Evolutionary conservation across 2,329 filamentous ascomycete genomes (phyloP).

Genomic region (Scorias spongiosa): DNA sequence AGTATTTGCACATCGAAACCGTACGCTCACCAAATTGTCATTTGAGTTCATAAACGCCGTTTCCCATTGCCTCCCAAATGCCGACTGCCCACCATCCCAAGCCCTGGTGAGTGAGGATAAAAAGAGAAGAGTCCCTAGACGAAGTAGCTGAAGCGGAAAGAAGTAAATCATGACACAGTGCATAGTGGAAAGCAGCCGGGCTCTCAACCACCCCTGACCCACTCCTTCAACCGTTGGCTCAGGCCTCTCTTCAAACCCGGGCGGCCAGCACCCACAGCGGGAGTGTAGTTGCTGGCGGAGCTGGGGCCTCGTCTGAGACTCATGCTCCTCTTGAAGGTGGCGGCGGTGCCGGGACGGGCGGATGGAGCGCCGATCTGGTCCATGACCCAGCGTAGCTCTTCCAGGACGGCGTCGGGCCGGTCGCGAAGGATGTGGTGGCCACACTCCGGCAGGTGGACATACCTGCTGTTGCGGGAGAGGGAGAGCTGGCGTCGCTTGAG

Average conservation of each 20-base stretch:
- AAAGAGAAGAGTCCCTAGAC: too few species aligned
- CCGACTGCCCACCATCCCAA: too few species aligned
- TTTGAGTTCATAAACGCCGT: too few species aligned
- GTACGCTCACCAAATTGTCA: too few species aligned
- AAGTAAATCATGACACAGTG: too few species aligned
- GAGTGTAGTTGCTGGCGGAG: neutral
- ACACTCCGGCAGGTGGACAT: slow-evolving; percentile 18
- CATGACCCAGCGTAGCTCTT: slow-evolving; percentile 22
- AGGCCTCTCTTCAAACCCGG: neutral
- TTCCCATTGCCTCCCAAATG: too few species aligned
- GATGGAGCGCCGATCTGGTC: neutral
- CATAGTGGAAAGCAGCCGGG: too few species aligned
- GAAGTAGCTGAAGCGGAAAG: too few species aligned
- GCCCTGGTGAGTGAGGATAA: too few species aligned
- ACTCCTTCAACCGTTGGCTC: neutral
- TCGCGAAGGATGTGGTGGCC: slow-evolving; percentile 25
- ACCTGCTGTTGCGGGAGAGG: slow-evolving; percentile 17
- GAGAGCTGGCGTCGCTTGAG: slow-evolving; percentile 20
- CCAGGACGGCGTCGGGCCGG: slow-evolving; percentile 22
- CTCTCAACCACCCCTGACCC: neutral
- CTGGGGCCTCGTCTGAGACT: neutral
- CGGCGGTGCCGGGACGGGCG: neutral
- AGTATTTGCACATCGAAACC: too few species aligned
- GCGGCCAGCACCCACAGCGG: neutral
- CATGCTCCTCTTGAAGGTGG: neutral